Evolutionary conservation across 805 yeast genomes (phyloP).

Genomic region (Jamesozyma hellenica): DNA sequence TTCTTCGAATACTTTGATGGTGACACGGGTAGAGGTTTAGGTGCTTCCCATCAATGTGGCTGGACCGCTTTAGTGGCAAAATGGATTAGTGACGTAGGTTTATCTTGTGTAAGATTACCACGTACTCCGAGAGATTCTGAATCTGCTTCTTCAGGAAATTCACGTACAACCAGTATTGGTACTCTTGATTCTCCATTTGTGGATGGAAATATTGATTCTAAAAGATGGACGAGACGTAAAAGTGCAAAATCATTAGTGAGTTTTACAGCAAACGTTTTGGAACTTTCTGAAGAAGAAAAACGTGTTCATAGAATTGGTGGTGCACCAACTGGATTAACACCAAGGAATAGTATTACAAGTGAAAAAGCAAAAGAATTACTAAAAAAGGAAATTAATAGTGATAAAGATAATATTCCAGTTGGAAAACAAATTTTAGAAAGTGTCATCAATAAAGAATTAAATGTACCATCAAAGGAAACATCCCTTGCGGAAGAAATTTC

Average conservation of each 20-base stretch:
- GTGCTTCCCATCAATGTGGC: constrained; percentile 91
- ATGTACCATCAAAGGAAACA: not conserved
- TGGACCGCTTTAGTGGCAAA: constrained; percentile 94
- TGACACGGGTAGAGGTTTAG: constrained; percentile 88
- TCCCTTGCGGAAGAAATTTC: not conserved
- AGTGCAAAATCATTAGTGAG: constrained; percentile 67
- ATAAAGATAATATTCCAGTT: not conserved
- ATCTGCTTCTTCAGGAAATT: constrained; percentile 6
- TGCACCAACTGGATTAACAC: constrained; percentile 15
- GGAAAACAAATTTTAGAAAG: not conserved
- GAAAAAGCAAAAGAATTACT: constrained; percentile 6
- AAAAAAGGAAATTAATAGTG: no score
- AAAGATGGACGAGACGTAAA: constrained; percentile 53
- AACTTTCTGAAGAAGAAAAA: constrained; percentile 53
- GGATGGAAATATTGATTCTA: constrained; percentile 26
- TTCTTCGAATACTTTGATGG: constrained; percentile 89
- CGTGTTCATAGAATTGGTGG: constrained; percentile 20
- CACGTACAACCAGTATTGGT: constrained; percentile 4
- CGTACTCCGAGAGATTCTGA: constrained; percentile 24
- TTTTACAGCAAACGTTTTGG: constrained; percentile 56
- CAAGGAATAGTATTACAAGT: constrained; percentile 17
- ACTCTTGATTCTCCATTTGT: constrained; percentile 4
- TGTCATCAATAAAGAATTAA: not conserved
- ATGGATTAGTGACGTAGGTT: constrained; percentile 84
- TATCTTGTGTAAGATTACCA: constrained; percentile 35